Conservation (phyloP, 805 yeast species). For the Grigorovia transvaalensis region DNA sequence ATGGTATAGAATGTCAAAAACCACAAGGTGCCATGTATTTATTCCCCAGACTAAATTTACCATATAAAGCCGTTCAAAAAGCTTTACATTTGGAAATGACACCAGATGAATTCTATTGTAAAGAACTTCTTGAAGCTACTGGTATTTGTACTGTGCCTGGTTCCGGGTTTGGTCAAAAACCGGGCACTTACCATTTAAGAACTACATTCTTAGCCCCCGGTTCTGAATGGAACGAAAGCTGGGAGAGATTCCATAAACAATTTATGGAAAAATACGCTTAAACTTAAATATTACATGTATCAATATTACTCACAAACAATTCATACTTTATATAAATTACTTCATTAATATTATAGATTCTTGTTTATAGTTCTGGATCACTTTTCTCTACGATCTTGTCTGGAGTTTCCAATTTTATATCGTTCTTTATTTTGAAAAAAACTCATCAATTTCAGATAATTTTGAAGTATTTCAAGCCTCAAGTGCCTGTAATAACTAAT, state of each 20-base stretch:
- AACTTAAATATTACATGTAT: background rate
- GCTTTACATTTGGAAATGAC: slow-evolving; percentile 48
- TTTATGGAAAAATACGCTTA: slow-evolving; percentile 48
- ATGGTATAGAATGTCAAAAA: slow-evolving; percentile 73
- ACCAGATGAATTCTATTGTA: slow-evolving; percentile 86
- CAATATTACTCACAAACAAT: background rate
- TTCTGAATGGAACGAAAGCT: slow-evolving; percentile 68
- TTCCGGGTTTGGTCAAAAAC: slow-evolving; percentile 88
- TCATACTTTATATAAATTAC: slow-evolving; percentile 5
- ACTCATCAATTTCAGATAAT: no score
- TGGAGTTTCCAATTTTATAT: background rate
- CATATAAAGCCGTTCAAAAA: slow-evolving; percentile 48
- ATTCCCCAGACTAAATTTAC: slow-evolving; percentile 69
- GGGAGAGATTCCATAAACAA: slow-evolving; percentile 68
- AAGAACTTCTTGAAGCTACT: slow-evolving; percentile 69
- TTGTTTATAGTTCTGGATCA: background rate
- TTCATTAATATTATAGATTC: slow-evolving; percentile 13
- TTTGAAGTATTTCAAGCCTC: no score
- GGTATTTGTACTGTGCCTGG: slow-evolving; percentile 99
- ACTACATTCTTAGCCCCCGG: slow-evolving; percentile 97
- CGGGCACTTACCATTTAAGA: slow-evolving; percentile 84
- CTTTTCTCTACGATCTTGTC: background rate
- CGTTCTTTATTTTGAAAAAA: no score
- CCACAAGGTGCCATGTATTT: slow-evolving; percentile 98
- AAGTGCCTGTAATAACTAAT: background rate